Conservation (phyloP, 2,329 filamentous ascomycete species). For the Diaporthe sp. region DNA sequence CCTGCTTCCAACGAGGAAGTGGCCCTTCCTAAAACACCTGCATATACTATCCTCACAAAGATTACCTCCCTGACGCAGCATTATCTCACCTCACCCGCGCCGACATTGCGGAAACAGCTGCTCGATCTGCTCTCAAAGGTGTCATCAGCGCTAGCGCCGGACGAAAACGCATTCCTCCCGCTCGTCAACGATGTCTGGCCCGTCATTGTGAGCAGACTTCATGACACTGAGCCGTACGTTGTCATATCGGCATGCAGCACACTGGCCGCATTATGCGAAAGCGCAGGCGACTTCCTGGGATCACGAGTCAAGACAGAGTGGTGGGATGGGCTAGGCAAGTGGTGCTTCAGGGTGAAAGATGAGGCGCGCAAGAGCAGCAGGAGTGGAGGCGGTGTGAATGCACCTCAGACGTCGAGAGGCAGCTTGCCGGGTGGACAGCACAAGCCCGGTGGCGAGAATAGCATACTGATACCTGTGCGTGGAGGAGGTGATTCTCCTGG, state of each 20-base stretch:
- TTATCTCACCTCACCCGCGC: constrained; percentile 87
- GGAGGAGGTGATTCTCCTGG: constrained; percentile 36
- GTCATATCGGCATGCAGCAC: constrained; percentile 76
- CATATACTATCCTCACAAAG: constrained; percentile 82
- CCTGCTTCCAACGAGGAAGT: constrained; percentile 45
- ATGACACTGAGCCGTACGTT: constrained; percentile 76
- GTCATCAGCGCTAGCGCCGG: constrained; percentile 74
- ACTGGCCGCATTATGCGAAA: constrained; percentile 73
- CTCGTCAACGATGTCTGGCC: constrained; percentile 94
- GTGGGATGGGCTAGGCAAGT: constrained; percentile 63
- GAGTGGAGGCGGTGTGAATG: constrained; percentile 16
- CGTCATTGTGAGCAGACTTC: constrained; percentile 75
- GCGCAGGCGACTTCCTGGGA: constrained; percentile 84
- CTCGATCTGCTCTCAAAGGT: constrained; percentile 81
- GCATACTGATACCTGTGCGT: constrained; percentile 48
- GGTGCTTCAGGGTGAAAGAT: constrained; percentile 56
- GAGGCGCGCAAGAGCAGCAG: constrained; percentile 45
- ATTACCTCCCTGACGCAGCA: constrained; percentile 89
- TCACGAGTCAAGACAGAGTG: constrained; percentile 81
- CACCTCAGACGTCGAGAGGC: not conserved
- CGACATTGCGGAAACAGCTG: constrained; percentile 80
- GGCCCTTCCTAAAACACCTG: constrained; percentile 74
- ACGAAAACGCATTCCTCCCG: constrained; percentile 88
- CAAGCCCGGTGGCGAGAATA: not conserved
- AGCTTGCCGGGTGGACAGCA: constrained; percentile 22